Evolutionary conservation across 2,329 filamentous ascomycete species (phyloP), one percentile per base, ranked within the genome.

Genomic region (Magnaporthales sp.): DNA sequence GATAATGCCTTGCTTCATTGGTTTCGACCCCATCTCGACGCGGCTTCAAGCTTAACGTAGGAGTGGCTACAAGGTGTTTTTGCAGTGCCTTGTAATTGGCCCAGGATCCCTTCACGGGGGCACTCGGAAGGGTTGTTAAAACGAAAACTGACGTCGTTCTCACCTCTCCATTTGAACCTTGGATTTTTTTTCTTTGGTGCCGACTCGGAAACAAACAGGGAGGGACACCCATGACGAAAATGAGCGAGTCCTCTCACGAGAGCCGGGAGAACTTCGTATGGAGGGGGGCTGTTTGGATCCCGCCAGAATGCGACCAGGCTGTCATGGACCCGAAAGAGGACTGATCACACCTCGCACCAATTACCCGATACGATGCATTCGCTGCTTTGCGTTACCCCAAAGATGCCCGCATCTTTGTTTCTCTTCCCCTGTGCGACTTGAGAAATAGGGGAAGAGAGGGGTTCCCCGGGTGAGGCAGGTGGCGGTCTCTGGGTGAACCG

Each of bases 271-370:
- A 11, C 15, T 58, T 58, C 24, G 54, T 51, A 51, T 51, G 15
- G 38, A 51, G 19, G 38, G 38, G 38, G 38, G 38, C n/a, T 8
- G 9, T 24, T 58, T 58, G 54, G 22, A 58, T 58, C 54, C 22
- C 54, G 54, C 22, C 51, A 58, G n/a, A 58, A 58, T 58, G 54
- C 54, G 26, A 24, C 22, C 54, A 58, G 24, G 22, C 22, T 58
- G 54, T 58, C 22, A 58, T 58, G 54, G 54, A n/a, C 24, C 54
- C 54, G 22, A n/a, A 26, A 58, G n/a, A 26, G n/a, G n/a, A 58
- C 54, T 58, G 54, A 58, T 58, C 54, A 24, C 22, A 58, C 54
- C 54, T 58, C 54, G 54, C 54, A 58, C 54, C 54, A 58, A 58
- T 58, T 58, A 58, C 54, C 54, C 54, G 54, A 58, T 58, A 58